Conservation (phyloP, 169 alveolate genomes). For the Theileria sp. region DNA sequence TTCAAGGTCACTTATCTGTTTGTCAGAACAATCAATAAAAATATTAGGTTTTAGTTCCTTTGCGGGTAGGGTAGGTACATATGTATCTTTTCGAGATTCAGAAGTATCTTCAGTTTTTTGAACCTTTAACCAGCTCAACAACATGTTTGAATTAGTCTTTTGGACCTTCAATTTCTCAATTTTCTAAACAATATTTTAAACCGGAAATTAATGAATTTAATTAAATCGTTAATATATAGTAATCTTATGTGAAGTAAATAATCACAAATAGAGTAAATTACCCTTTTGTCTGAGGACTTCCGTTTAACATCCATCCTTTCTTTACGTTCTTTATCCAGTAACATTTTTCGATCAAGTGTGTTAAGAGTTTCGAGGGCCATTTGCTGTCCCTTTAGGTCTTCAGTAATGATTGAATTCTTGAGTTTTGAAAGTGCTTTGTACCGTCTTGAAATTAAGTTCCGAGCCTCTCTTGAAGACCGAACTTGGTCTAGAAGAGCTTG, state of each 20-base stretch:
- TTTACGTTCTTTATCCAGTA: conserved; percentile 42
- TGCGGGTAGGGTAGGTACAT: neutral
- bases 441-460: conserved; percentile 52
- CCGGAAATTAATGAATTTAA: neutral
- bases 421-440: conserved; percentile 44
- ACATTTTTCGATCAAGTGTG: conserved; percentile 38
- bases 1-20: conserved; percentile 9
- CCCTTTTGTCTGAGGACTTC: conserved; percentile 14
- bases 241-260: neutral
- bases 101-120: neutral
- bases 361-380: conserved; percentile 46
- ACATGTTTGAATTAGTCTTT: conserved; percentile 37
- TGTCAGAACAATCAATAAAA: neutral
- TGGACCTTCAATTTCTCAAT: conserved; percentile 19
- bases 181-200: neutral
- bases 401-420: conserved; percentile 25
- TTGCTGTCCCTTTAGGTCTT: conserved; percentile 16
- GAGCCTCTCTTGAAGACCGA: conserved; percentile 39
- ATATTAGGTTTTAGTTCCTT: neutral
- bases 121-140: conserved; percentile 53
- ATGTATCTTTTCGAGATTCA: neutral
- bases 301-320: conserved; percentile 37
- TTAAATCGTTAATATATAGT: neutral
- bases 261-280: neutral
- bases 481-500: conserved; percentile 23